Conservation (phyloP, 306 rosid genomes). For the Potentilla sterilis region DNA sequence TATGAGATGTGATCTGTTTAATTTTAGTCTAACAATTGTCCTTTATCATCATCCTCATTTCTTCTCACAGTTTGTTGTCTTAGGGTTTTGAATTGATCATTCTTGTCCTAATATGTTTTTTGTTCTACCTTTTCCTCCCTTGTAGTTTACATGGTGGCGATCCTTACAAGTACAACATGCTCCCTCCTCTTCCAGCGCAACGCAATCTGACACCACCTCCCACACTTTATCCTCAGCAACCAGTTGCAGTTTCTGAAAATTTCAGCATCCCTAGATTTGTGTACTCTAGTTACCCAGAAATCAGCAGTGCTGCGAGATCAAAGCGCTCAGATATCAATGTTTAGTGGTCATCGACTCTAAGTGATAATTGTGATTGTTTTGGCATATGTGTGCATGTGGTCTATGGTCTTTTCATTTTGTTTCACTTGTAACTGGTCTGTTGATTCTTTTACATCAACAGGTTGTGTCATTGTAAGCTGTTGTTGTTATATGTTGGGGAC, state of each 20-base stretch:
- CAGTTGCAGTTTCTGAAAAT: conserved; percentile 73
- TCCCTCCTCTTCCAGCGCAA: conserved; percentile 97
- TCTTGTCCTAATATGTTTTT: background rate
- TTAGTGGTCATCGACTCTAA: conserved; percentile 18
- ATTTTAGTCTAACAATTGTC: no score
- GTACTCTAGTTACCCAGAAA: conserved; percentile 55
- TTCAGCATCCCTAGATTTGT: conserved; percentile 72
- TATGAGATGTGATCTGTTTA: background rate
- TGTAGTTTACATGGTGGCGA: conserved; percentile 53
- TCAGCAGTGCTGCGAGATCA: conserved; percentile 51
- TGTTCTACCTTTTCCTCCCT: background rate
- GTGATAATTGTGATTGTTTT: background rate
- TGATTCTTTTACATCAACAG: conserved; percentile 32
- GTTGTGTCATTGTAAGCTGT: conserved; percentile 19
- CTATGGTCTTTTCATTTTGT: background rate
- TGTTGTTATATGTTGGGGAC: conserved; percentile 8
- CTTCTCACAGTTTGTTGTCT: background rate
- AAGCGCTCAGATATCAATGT: conserved; percentile 93
- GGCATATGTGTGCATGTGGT: conserved; percentile 3
- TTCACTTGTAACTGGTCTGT: conserved; percentile 12
- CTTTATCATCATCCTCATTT: background rate
- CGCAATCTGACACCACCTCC: conserved; percentile 94
- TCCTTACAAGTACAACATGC: conserved; percentile 67
- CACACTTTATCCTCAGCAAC: conserved; percentile 96
- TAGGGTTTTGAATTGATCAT: background rate